Base-by-base conservation (phyloP, 129 eudicot genomes). In the Logfia minima region DNA sequence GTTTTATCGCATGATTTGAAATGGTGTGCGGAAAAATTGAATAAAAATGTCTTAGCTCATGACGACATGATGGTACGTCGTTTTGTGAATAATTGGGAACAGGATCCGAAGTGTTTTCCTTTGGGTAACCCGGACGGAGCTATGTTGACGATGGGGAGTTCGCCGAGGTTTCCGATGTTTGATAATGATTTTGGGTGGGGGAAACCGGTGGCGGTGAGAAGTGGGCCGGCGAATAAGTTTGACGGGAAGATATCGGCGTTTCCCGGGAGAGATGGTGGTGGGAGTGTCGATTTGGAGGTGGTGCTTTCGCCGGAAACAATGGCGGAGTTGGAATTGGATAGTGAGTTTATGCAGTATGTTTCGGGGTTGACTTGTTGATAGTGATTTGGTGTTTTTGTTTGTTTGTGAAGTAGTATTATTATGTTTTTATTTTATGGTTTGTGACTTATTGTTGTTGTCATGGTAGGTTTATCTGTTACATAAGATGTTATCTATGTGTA, bases 151-250 rank as follows among this genome's bases (percentile, higher is more conserved):
- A 90, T 92, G 98, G 98, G 98, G 4, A 92, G 98, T 71, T 89
- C 96, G 28, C 93, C 96, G 23, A 76, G 98, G 68, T 92, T 92
- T 69, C 98, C 98, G 4, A 92, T 92, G 98, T 92, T 84, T 76
- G 96, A 92, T 16, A 92, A 92, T 29, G 93, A 92, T 78, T 92
- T 92, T 63, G 98, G 98, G 72, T 92, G 98, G 98, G 98, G 98
- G 0, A 78, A 84, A 26, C 98, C 98, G 23, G 74, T 92, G 14
- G 93, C 96, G 4, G 82, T 89, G 28, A 83, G 98, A 72, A 92
- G 98, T 34, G 98, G 98, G 24, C 21, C 80, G 86, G 96, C 96
- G n/a, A 92, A 92, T 70, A 92, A 92, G 72, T 92, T 92, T 77
- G 97, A 92, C 39, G 97, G 97, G 0, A 92, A 92, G 92, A 89